Base-by-base conservation (phyloP, 2,329 filamentous ascomycete species). In the Ceratocystis alfenasii region DNA sequence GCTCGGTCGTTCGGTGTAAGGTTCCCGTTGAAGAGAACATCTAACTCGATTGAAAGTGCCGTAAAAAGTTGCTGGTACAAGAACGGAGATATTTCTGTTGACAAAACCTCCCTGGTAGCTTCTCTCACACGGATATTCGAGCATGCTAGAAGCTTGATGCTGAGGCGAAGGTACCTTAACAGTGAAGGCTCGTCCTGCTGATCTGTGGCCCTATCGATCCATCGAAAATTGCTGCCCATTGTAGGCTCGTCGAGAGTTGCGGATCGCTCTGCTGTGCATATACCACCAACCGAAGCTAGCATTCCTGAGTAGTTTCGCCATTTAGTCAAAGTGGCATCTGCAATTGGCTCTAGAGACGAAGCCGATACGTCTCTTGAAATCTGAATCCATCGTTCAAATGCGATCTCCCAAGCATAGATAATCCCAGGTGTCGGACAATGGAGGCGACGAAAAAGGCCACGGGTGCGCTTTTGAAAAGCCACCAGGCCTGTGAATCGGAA, bases 261-360 rank as follows among this genome's bases (percentile, higher is more conserved):
- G 62, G 80, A 77, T 71, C 84, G 81, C 66, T 84, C 81, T 2
- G 85, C 81, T 7, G 83, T 83, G 72, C 86, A 88, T 65, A 85
- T 81, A 1, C 86, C 85, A 15, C 84, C 85, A 4, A 88, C 74
- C 0, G 86, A 87, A 4, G 85, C 85, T 10, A 88, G 76, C 69
- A 88, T 87, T 0, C 86, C 86, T 1, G 85, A 87, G 70, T 84
- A 81, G 69, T 88, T 88, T 46, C 86, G 80, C 86, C 86, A 88
- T 70, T 87, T 84, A 0, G 81, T 79, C 15, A 87, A 74, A 2
- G 78, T 76, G 67, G 75, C 79, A 69, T 87, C 84, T 45, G 84
- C 79, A 20, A 84, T 74, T 6, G 73, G 73, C 25, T 86, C 81
- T 3, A 76, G 70, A 1, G 78, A 72, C 1, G 78, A 76, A n/a